Evolutionary conservation across 345 rosid genomes (phyloP).

Genomic region (Heritiera littoralis): DNA sequence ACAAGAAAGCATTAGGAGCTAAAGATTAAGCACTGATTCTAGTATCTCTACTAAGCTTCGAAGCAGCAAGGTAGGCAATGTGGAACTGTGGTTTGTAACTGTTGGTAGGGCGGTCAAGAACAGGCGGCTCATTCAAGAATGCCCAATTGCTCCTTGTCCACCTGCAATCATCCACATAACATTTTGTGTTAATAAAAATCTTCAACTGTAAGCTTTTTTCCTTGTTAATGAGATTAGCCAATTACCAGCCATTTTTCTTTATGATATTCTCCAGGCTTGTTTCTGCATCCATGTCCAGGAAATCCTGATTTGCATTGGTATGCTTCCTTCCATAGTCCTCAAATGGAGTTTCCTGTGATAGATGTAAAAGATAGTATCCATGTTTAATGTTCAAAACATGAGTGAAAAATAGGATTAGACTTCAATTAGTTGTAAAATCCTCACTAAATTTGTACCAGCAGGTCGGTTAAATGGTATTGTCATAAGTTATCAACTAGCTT

Average conservation of each 20-base stretch:
- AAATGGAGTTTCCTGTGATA: too few relatives aligned
- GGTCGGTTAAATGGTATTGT: too few relatives aligned
- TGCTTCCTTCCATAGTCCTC: too few relatives aligned
- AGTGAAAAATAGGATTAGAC: neutral
- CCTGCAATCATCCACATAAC: constrained; percentile 36
- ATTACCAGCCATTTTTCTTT: too few relatives aligned
- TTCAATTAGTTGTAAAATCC: constrained; percentile 20
- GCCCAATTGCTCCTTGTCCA: constrained; percentile 86
- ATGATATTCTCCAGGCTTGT: too few relatives aligned
- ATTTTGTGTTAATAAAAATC: neutral
- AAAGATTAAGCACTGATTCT: constrained; percentile 21
- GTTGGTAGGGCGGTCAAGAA: constrained; percentile 45
- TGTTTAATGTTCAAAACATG: neutral
- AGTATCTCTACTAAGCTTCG: constrained; percentile 18
- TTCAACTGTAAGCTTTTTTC: too few relatives aligned
- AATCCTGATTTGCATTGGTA: too few relatives aligned
- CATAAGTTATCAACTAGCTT: too few relatives aligned
- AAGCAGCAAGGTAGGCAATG: constrained; percentile 40
- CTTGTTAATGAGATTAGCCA: too few relatives aligned
- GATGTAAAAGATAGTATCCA: too few relatives aligned
- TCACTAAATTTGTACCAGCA: neutral
- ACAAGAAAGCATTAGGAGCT: neutral
- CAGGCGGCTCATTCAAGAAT: constrained; percentile 81
- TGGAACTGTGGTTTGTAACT: constrained; percentile 60
- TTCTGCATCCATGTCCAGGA: too few relatives aligned